Evolutionary conservation across 2,329 filamentous ascomycete genomes (phyloP), one percentile per base, ranked within the genome.

Genomic region (Exophiala dermatitidis): DNA sequence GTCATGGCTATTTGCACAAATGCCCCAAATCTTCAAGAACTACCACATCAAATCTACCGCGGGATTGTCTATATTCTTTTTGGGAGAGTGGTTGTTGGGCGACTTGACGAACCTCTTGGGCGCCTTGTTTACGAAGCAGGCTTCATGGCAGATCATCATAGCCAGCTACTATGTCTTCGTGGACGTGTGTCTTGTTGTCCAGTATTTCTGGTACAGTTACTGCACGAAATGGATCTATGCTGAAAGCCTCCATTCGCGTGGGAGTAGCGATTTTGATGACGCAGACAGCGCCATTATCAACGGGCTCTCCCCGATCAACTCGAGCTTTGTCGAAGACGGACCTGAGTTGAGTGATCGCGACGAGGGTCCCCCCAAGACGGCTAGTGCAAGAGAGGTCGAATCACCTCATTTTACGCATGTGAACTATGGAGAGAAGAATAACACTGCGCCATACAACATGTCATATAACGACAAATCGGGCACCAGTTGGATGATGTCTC

Each of bases 21-120:
- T 85, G 30, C 83, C 83, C 1, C 83, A 86, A 63, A 84, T 86
- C 58, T 83, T 80, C 70, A 85, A 85, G 71, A 86, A 86, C 64
- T 80, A 81, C 64, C 73, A 74, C 48, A 66, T 84, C 19, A 75
- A 82, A 62, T 84, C 81, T 8, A 84, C 82, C 0, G 81, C 81
- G 1, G 82, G 83, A 0, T 66, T 86, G 36, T 84, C 80, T 3
- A 77, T 83, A 53, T 83, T 79, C 65, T 86, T 86, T 66, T 69
- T 86, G 45, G 71, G 78, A 2, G 82, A 83, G 67, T 86, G 83
- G 83, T 76, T 82, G 60, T 64, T 84, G 32, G 83, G 83, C 43
- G 83, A 86, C 66, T 60, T 80, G 49, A 77, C 79, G 44, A 86
- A 86, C 53, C 68, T 85, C 19, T 62, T 84, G 2, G 83, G 83